Evolutionary conservation across 2,329 filamentous ascomycete species (phyloP).

Genomic region (Graphilbum ipis-grandicollis): DNA sequence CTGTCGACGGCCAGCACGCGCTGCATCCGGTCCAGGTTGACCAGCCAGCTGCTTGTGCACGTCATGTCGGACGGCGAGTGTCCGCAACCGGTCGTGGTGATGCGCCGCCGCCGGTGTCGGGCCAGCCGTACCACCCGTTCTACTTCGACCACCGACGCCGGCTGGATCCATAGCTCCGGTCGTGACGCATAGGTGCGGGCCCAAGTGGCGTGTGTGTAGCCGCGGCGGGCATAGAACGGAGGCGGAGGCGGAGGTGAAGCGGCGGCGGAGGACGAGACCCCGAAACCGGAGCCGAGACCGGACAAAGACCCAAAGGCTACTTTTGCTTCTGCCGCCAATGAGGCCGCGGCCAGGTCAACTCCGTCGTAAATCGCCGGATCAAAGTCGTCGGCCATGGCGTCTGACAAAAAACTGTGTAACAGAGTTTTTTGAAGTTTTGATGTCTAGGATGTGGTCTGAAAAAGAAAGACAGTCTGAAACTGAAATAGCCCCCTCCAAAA

Average conservation of each 20-base stretch:
- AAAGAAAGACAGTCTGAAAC: too few relatives aligned
- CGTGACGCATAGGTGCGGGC: slow-evolving; percentile 78
- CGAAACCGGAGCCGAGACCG: too few relatives aligned
- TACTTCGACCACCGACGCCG: slow-evolving; percentile 61
- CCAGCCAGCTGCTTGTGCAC: slow-evolving; percentile 83
- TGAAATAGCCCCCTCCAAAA: too few relatives aligned
- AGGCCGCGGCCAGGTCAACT: slow-evolving; percentile 4
- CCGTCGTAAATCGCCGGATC: slow-evolving; percentile 8
- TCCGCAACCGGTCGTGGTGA: slow-evolving; percentile 76
- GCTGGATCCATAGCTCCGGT: slow-evolving; percentile 83
- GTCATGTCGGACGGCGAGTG: slow-evolving; percentile 89
- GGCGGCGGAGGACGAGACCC: too few relatives aligned
- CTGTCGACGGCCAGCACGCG: slow-evolving; percentile 52
- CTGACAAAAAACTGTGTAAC: not conserved
- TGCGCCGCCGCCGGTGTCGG: slow-evolving; percentile 58
- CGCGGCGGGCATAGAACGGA: slow-evolving; percentile 57
- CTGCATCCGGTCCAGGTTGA: slow-evolving; percentile 78
- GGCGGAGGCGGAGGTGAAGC: too few relatives aligned
- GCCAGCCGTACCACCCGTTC: slow-evolving; percentile 71
- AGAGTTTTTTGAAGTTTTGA: too few relatives aligned
- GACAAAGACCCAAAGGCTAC: too few relatives aligned
- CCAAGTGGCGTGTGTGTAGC: slow-evolving; percentile 81
- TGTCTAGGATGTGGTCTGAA: too few relatives aligned
- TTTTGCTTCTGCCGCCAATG: not conserved
- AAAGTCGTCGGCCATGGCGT: slow-evolving; percentile 2